These are phyloP conservation scores for Oryza meridionalis DNA, from an alignment of 176 grass and related monocot species.

Conservation along the genomic window DNA sequence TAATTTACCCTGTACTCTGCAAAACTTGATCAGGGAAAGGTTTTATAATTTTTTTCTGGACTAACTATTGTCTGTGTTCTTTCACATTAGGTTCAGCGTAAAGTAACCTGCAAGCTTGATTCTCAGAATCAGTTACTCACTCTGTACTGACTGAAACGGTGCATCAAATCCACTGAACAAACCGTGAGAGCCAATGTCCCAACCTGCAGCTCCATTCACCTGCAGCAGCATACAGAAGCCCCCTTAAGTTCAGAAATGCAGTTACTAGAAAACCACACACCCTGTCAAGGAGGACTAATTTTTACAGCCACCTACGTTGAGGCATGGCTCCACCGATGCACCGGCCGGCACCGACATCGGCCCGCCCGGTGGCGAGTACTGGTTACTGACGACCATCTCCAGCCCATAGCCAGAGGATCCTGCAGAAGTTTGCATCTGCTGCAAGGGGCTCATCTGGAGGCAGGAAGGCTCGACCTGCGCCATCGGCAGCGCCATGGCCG, in stretches of 20 bases:
- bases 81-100: slow-evolving; percentile 2
- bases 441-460: slow-evolving; percentile 69
- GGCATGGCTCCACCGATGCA: slow-evolving; percentile 49
- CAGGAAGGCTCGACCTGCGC: slow-evolving; percentile 58
- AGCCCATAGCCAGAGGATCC: slow-evolving; percentile 49
- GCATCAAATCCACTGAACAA: slow-evolving; percentile 57
- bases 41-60: background rate
- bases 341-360: slow-evolving; percentile 7
- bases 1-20: background rate
- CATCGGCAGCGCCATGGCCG: slow-evolving; percentile 38
- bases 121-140: slow-evolving; percentile 49
- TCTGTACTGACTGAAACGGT: slow-evolving; percentile 69
- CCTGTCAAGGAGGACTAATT: background rate
- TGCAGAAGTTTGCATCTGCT: slow-evolving; percentile 45
- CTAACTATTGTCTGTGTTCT: slow-evolving; percentile 27
- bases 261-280: background rate
- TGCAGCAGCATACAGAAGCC: slow-evolving; percentile 29
- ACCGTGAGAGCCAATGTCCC: slow-evolving; percentile 61
- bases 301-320: slow-evolving; percentile 53
- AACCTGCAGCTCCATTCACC: slow-evolving; percentile 62
- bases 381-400: slow-evolving; percentile 61
- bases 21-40: background rate
- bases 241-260: slow-evolving; percentile 29
- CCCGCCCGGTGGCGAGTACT: slow-evolving; percentile 29
- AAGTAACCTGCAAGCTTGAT: slow-evolving; percentile 26